Conservation (phyloP, 176 grass and related monocot species). For the Oryza longistaminata region DNA sequence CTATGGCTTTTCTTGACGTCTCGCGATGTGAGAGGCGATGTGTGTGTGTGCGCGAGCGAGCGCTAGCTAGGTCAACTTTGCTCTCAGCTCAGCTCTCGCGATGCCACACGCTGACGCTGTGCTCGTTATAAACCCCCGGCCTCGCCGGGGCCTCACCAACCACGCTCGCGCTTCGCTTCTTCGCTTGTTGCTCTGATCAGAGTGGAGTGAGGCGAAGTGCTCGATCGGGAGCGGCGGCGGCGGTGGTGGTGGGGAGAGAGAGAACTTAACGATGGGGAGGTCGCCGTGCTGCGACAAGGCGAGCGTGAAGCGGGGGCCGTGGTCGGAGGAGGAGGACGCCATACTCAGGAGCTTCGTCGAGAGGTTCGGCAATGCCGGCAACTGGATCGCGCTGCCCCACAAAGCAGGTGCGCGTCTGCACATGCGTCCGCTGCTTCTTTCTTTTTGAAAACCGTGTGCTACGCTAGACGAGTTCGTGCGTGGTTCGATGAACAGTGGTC, state of each 20-base stretch:
- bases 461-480: too few relatives aligned
- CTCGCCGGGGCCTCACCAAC: not conserved
- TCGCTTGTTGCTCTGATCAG: too few relatives aligned
- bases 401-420: conserved; percentile 39
- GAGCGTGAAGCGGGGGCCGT: conserved; percentile 83
- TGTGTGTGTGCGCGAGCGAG: not conserved
- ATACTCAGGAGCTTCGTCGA: conserved; percentile 51
- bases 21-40: not conserved
- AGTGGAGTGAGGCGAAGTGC: too few relatives aligned
- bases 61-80: not conserved
- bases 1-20: not conserved
- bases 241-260: too few relatives aligned
- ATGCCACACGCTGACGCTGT: not conserved
- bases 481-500: too few relatives aligned
- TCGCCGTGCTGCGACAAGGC: conserved; percentile 86
- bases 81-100: too few relatives aligned
- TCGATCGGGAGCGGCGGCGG: too few relatives aligned
- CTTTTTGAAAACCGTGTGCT: not conserved
- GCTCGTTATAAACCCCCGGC: not conserved
- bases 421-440: not conserved
- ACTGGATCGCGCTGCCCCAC: conserved; percentile 53
- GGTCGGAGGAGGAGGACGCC: conserved; percentile 85
- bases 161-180: not conserved
- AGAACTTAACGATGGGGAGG: conserved; percentile 46
- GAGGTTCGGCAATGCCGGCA: conserved; percentile 61